Evolutionary conservation across 179 eudicot species (phyloP).

Genomic region (Drosera spatulata): DNA sequence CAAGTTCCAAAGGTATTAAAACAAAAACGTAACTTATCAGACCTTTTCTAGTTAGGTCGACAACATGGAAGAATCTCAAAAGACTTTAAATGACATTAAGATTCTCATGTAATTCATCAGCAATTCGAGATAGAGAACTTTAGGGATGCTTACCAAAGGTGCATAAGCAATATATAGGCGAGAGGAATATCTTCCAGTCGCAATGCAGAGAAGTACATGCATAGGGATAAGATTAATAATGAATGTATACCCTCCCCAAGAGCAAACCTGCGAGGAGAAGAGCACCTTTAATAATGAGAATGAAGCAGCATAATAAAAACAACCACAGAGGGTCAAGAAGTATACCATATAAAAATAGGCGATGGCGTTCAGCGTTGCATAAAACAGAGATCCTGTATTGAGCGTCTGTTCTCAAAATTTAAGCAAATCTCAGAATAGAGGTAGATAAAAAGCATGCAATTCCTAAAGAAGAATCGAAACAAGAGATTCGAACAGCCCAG

Average conservation of each 20-base stretch:
- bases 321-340: conserved; percentile 4
- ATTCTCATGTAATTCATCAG: no score
- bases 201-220: conserved; percentile 86
- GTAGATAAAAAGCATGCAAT: not conserved
- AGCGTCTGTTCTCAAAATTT: conserved; percentile 48
- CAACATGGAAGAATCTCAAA: no score
- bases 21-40: no score
- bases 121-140: not conserved
- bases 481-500: not conserved
- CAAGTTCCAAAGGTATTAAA: no score
- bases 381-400: conserved; percentile 88
- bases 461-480: not conserved
- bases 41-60: no score
- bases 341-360: conserved; percentile 92
- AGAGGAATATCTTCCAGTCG: conserved; percentile 87
- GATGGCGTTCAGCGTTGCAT: conserved; percentile 64
- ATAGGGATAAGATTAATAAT: conserved; percentile 91
- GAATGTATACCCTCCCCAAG: conserved; percentile 99
- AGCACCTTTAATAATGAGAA: conserved; percentile 2
- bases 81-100: no score
- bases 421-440: conserved; percentile 11
- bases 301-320: conserved; percentile 4
- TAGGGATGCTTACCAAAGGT: conserved; percentile 65
- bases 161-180: conserved; percentile 92
- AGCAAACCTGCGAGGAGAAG: conserved; percentile 47